Conservation (phyloP, 176 grass and related monocot genomes). For the Tuctoria greenei region DNA sequence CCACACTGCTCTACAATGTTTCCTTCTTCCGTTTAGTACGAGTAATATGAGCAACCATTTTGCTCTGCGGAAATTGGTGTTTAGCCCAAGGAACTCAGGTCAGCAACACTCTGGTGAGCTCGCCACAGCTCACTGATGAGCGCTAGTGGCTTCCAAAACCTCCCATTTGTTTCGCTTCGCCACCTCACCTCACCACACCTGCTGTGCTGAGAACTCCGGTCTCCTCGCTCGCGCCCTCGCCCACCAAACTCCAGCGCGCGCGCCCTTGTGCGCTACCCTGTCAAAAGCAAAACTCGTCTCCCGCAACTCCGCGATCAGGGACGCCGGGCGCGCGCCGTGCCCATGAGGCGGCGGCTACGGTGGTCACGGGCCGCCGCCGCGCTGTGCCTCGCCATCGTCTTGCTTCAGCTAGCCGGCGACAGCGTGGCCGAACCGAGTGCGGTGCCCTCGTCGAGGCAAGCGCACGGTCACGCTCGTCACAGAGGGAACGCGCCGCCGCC, state of each 20-base stretch:
- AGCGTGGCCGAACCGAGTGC: neutral
- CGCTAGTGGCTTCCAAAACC: neutral
- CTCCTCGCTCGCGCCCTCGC: neutral
- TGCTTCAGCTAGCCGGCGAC: conserved; percentile 38
- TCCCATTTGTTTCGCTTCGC: neutral
- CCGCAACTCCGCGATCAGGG: neutral
- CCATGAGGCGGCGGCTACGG: conserved; percentile 43
- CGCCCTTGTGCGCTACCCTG: neutral
- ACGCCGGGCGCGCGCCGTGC: neutral
- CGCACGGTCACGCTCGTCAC: neutral
- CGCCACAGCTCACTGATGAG: neutral
- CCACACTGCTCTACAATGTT: neutral
- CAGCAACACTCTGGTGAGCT: neutral
- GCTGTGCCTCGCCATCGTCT: conserved; percentile 34
- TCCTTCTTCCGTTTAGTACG: neutral
- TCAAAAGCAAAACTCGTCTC: neutral
- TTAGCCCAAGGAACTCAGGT: neutral
- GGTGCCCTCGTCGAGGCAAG: neutral
- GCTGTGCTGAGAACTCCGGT: neutral
- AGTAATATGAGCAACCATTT: neutral
- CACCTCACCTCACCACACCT: neutral
- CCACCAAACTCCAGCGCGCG: neutral
- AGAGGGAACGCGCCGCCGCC: neutral
- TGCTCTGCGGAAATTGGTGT: no score
- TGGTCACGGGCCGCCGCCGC: conserved; percentile 41